Evolutionary conservation across 345 rosid genomes (phyloP).

Genomic region (Lumnitzera littorea): DNA sequence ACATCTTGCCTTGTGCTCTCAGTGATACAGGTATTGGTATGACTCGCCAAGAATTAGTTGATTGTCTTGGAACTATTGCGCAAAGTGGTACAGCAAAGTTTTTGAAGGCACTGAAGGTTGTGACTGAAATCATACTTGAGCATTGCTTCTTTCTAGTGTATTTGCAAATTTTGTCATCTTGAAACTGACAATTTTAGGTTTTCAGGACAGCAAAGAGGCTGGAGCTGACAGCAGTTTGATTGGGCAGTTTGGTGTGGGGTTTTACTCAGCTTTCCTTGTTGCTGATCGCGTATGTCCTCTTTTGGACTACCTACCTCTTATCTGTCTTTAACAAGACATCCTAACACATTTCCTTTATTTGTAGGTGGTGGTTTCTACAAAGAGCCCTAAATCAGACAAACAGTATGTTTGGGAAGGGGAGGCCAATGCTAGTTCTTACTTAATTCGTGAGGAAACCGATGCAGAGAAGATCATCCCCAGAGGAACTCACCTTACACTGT

Average conservation of each 20-base stretch:
- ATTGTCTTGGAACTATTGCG: constrained; percentile 96
- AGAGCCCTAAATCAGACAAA: constrained; percentile 85
- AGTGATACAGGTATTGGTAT: constrained; percentile 97
- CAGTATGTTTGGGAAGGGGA: constrained; percentile 97
- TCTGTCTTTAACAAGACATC: not conserved
- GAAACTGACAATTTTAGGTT: no score
- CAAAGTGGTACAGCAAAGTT: constrained; percentile 99
- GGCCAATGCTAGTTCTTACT: constrained; percentile 80
- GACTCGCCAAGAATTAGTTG: constrained; percentile 86
- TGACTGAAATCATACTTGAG: constrained; percentile 1
- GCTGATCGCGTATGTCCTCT: constrained; percentile 53
- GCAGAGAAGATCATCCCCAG: constrained; percentile 67
- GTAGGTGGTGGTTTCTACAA: constrained; percentile 81
- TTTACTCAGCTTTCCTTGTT: constrained; percentile 92
- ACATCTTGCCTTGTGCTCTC: constrained; percentile 15
- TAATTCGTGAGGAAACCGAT: constrained; percentile 79
- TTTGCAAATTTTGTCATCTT: not conserved
- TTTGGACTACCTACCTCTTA: not conserved
- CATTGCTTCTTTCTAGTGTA: not conserved
- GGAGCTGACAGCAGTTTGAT: constrained; percentile 78
- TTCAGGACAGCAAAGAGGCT: constrained; percentile 86
- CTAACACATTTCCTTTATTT: not conserved
- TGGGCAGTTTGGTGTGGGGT: constrained; percentile 98
- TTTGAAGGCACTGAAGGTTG: constrained; percentile 82
- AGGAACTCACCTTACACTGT: constrained; percentile 82